Evolutionary conservation across 2,329 filamentous ascomycete species (phyloP).

Genomic region (Aspergillus novofumigatus): DNA sequence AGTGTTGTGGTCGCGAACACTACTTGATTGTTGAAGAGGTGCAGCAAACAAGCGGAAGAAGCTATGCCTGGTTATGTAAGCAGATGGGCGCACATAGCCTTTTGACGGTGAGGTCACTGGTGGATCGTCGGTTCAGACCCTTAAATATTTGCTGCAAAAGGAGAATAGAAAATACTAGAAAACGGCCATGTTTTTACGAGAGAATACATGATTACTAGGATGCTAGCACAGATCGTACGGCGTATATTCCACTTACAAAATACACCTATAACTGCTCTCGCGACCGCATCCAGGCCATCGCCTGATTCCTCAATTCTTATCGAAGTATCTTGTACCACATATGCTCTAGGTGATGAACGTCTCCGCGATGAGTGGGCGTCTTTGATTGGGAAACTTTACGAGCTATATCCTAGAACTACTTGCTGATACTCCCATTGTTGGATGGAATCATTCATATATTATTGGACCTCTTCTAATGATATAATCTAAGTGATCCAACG

Average conservation of each 20-base stretch:
- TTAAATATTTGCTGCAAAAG: neutral
- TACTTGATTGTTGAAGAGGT: constrained; percentile 4
- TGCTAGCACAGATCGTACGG: neutral
- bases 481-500: neutral
- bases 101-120: neutral
- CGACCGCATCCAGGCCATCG: neutral
- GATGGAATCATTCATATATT: no score
- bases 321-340: neutral
- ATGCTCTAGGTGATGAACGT: no score
- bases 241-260: neutral
- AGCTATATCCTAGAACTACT: no score
- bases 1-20: constrained; percentile 9
- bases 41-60: constrained; percentile 3
- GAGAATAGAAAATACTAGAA: neutral
- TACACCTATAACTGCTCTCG: constrained; percentile 8
- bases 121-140: neutral
- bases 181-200: neutral
- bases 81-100: neutral
- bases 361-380: no score
- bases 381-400: no score
- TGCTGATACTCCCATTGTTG: no score
- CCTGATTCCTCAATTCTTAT: constrained; percentile 2
- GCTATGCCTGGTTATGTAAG: constrained; percentile 20
- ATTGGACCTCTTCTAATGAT: neutral
- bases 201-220: neutral